Percentiles rank a stretch among this genome's conserved stretches.
phyloP scores from a whole-genome alignment of 176 grass and related monocot species.

The Paspalum vaginatum region DNA sequence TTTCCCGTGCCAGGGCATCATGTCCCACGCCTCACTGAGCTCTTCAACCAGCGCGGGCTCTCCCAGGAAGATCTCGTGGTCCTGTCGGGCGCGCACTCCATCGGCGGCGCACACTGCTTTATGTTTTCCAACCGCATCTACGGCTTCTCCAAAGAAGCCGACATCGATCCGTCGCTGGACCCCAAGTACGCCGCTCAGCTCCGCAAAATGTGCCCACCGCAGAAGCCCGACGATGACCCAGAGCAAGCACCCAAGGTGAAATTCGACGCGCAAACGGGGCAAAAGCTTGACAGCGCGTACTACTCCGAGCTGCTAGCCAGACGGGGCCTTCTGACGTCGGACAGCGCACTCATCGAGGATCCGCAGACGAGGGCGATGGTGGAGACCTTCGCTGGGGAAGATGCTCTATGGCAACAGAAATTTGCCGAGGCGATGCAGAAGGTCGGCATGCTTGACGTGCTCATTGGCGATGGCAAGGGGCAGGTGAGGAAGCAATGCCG shows the following conservation, averaged over 20 bases:
- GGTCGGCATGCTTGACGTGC: conserved; percentile 52
- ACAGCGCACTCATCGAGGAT: conserved; percentile 45
- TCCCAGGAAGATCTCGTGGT: conserved; percentile 55
- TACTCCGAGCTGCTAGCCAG: conserved; percentile 44
- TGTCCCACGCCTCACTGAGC: conserved; percentile 31
- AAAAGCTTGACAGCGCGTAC: conserved; percentile 54
- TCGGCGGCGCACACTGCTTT: conserved; percentile 65
- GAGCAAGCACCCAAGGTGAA: conserved; percentile 48
- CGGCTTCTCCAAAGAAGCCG: conserved; percentile 37
- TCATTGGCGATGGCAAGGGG: conserved; percentile 11
- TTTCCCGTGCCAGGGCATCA: conserved; percentile 42
- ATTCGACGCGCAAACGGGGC: conserved; percentile 35
- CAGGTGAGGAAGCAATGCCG: conserved; percentile 47
- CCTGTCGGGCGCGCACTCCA: conserved; percentile 67
- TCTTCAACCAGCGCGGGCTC: conserved; percentile 37
- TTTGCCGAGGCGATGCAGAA: conserved; percentile 54
- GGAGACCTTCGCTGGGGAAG: conserved; percentile 31
- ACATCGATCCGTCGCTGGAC: conserved; percentile 40
- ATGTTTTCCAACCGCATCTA: conserved; percentile 58
- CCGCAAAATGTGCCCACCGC: conserved; percentile 31
- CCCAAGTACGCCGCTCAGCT: conserved; percentile 21
- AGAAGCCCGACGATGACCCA: background rate
- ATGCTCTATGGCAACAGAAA: conserved; percentile 41
- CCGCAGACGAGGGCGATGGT: conserved; percentile 31
- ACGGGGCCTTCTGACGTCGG: conserved; percentile 54